Evolutionary conservation across 129 eudicot species (phyloP), one percentile per base, ranked within the genome.

Genomic region (Daucus carota): DNA sequence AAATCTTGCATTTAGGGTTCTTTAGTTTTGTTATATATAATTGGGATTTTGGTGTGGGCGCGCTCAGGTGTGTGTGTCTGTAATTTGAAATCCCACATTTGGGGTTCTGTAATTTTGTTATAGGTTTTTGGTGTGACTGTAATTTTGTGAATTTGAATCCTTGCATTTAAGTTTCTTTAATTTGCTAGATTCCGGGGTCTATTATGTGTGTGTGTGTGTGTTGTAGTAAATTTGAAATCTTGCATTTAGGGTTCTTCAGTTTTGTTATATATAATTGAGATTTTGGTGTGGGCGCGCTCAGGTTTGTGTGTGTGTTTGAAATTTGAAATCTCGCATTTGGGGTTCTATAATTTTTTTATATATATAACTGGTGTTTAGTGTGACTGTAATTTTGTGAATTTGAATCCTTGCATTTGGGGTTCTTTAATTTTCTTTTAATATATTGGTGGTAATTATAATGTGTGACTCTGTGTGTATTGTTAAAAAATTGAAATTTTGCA

Each of bases 1-100:
- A 22, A 57, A 28, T 45, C 77, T 54, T 0, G 33, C 75, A 34
- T 74, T 79, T 66, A 73, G 75, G 75, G 82, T 36, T 54, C n/a
- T 54, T 54, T 40, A 40, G 7, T 40, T 40, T 40, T 40, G 43
- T 40, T 16, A 47, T 16, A 47, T 16, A 16, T 4, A 47, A 17
- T 15, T 5, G n/a, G n/a, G 50, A 0, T 46, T 13, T 1, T 46
- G 15, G n/a, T n/a, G n/a, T n/a, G 14, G 3, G 20, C 1, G 20
- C 15, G 18, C 16, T 6, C 17, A n/a, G 5, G 57, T 0, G 57
- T 47, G 57, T 5, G 17, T 47, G 57, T 47, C 2, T 8, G 16
- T 16, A 18, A 47, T 47, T 20, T 22, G 28, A 20, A 50, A 50
- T 50, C 60, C 22, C 7, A 3, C 60, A 50, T 1, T 50, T 7